Evolutionary conservation across 768 basidiomycete species (phyloP), one percentile per base, ranked within the genome.

Genomic region (Dioszegia hungarica): DNA sequence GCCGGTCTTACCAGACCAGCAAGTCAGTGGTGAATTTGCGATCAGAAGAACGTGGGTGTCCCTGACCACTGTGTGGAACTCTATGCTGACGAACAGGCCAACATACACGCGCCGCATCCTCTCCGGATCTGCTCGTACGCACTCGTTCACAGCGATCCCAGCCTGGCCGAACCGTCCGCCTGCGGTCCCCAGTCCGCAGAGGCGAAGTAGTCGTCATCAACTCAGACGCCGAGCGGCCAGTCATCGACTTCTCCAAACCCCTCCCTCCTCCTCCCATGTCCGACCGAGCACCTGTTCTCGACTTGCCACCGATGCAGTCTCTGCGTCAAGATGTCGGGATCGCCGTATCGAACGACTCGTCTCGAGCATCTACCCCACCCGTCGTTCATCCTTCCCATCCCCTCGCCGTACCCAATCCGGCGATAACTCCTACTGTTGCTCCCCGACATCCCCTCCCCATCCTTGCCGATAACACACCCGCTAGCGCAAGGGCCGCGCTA

Each of bases 401-500:
- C n/a, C n/a, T n/a, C n/a, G n/a, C n/a, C n/a, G n/a, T n/a, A n/a
- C n/a, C n/a, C n/a, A n/a, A n/a, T n/a, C n/a, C n/a, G n/a, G n/a
- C n/a, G n/a, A n/a, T n/a, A n/a, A n/a, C n/a, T n/a, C n/a, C n/a
- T n/a, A n/a, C n/a, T n/a, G n/a, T n/a, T n/a, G n/a, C n/a, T n/a
- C n/a, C n/a, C n/a, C n/a, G n/a, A n/a, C n/a, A n/a, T n/a, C n/a
- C n/a, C n/a, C n/a, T n/a, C n/a, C n/a, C n/a, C n/a, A n/a, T n/a
- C n/a, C n/a, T n/a, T n/a, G n/a, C 37, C 47, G 47, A 49, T 27
- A 34, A 24, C 20, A 31, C 58, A 20, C 56, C 70, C 8, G 54
- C 64, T 2, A 61, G 57, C 19, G 65, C 70, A 17, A 20, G 70
- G 39, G 64, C 67, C 3, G 48, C 59, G 12, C 44, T 72, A 8